A percentile compares a stretch with the other conserved stretches of the same genome.
phyloP scores from a whole-genome alignment of 2,329 filamentous ascomycete species.

The Calcarisporium arbuscula region DNA sequence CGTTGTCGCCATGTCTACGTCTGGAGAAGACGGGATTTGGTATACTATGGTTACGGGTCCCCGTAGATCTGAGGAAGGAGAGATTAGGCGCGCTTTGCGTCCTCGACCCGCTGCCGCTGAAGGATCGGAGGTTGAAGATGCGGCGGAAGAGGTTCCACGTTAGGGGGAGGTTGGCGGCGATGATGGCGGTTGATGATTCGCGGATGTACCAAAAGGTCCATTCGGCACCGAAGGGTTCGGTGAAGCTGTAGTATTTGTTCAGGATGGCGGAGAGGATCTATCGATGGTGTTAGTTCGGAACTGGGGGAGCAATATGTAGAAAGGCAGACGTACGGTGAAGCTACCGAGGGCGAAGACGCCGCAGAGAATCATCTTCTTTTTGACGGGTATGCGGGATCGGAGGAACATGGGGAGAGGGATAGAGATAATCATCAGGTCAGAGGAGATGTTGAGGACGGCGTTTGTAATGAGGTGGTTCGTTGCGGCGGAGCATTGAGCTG shows the following conservation, averaged over 20 bases:
- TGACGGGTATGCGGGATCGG: conserved; percentile 40
- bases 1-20: conserved; percentile 1
- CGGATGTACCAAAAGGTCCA: conserved; percentile 42
- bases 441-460: conserved; percentile 52
- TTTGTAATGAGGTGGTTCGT: conserved; percentile 53
- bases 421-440: conserved; percentile 52
- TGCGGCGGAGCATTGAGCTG: conserved; percentile 51
- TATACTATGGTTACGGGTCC: too few species aligned
- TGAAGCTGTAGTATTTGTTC: conserved; percentile 37
- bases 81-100: conserved; percentile 1
- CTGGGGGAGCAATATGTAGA: background rate
- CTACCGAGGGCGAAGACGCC: conserved; percentile 38
- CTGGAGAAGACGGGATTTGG: conserved; percentile 5
- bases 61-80: conserved; percentile 11
- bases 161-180: conserved; percentile 36
- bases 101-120: conserved; percentile 13
- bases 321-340: conserved; percentile 37
- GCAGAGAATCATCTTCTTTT: conserved; percentile 47
- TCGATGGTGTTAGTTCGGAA: background rate
- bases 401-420: conserved; percentile 50
- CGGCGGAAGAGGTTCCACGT: conserved; percentile 36
- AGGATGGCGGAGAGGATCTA: conserved; percentile 45
- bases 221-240: conserved; percentile 27
- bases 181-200: conserved; percentile 38
- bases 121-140: conserved; percentile 24